phyloP scores from a whole-genome alignment of 768 basidiomycete genomes.

The Tylopilus plumbeoviolaceoides region DNA sequence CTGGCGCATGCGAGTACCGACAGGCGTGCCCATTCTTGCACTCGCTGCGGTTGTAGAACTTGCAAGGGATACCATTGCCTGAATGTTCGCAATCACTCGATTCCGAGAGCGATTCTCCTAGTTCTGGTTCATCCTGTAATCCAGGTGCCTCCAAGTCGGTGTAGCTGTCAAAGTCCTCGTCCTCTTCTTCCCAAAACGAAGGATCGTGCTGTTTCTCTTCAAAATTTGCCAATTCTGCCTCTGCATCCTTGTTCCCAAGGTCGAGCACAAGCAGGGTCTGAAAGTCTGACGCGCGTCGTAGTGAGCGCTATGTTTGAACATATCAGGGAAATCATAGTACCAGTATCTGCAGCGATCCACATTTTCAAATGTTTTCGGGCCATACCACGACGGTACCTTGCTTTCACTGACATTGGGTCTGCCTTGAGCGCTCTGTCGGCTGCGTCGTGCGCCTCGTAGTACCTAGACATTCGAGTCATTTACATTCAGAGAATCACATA shows the following conservation, averaged over 20 bases:
- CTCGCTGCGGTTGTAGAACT: constrained; percentile 53
- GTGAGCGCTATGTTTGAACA: not conserved
- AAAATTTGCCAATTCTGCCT: constrained; percentile 15
- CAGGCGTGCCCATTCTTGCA: constrained; percentile 43
- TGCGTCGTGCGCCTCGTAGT: constrained; percentile 25
- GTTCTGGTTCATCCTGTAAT: constrained; percentile 25
- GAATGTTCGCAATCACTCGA: constrained; percentile 50
- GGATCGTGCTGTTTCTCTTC: not conserved
- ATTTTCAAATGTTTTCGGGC: constrained; percentile 30
- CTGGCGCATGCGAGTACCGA: constrained; percentile 50
- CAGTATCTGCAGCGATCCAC: constrained; percentile 18
- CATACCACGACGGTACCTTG: constrained; percentile 32
- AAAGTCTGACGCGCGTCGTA: constrained; percentile 24
- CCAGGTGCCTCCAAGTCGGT: constrained; percentile 16
- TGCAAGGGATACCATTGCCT: constrained; percentile 51
- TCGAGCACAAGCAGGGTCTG: constrained; percentile 23
- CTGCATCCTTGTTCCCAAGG: constrained; percentile 18
- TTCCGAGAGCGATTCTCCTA: constrained; percentile 45
- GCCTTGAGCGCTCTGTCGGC: constrained; percentile 25
- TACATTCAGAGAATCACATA: not conserved
- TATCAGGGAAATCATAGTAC: constrained; percentile 10
- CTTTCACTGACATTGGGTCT: constrained; percentile 32
- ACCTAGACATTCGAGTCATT: constrained; percentile 14
- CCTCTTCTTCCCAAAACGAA: not conserved
- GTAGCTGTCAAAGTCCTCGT: not conserved